A percentile compares a stretch with the other conserved stretches of the same genome.
Evolutionary conservation across 768 basidiomycete species (phyloP).

Genomic region (Candolleomyces eurysporus): DNA sequence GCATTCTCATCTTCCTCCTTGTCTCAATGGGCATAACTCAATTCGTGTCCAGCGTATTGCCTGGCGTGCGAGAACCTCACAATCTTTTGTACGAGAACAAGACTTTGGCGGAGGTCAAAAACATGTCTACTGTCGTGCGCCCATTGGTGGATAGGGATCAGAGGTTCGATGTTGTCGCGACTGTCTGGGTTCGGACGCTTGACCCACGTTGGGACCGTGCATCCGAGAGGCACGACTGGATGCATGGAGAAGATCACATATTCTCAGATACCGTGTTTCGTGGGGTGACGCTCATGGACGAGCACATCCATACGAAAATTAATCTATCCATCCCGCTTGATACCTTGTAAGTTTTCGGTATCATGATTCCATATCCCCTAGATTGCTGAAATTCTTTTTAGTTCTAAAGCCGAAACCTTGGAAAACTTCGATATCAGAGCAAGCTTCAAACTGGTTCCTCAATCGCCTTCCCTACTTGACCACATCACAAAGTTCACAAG

Average conservation of each 20-base stretch:
- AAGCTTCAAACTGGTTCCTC: conserved; percentile 31
- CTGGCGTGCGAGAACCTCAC: not conserved
- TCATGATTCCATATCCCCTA: not conserved
- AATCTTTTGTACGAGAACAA: not conserved
- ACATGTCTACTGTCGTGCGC: conserved; percentile 8
- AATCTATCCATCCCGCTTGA: conserved; percentile 26
- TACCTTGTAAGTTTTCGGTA: conserved; percentile 25
- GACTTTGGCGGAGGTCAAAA: not conserved
- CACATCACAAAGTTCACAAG: conserved; percentile 26
- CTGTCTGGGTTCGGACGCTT: conserved; percentile 14
- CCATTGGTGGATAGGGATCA: conserved; percentile 15
- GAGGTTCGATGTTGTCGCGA: conserved; percentile 17
- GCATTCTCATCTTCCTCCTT: not conserved
- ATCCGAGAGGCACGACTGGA: not conserved
- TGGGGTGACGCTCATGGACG: conserved; percentile 25
- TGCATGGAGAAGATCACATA: not conserved
- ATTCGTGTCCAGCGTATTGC: not conserved
- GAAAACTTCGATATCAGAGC: conserved; percentile 33
- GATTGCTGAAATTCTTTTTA: conserved; percentile 1
- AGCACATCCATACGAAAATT: conserved; percentile 21
- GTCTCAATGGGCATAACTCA: not conserved
- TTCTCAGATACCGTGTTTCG: conserved; percentile 24
- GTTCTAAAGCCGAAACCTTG: conserved; percentile 20
- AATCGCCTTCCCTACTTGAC: conserved; percentile 26
- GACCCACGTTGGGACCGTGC: not conserved